These are phyloP conservation scores for Emergomyces pasteurianus DNA, from an alignment of 2,329 filamentous ascomycete genomes.

Conservation along the genomic window DNA sequence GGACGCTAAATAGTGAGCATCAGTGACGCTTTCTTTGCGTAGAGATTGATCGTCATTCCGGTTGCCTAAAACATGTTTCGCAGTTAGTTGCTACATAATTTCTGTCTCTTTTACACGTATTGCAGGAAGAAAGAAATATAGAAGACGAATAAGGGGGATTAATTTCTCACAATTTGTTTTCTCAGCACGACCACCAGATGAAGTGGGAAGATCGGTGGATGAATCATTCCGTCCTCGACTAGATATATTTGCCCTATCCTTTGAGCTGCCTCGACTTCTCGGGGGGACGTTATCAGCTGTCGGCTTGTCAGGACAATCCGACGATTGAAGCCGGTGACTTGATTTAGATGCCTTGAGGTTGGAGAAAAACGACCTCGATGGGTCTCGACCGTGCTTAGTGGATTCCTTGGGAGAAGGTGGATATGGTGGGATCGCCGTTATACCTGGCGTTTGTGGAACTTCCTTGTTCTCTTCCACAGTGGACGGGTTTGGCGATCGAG, in stretches of 20 bases:
- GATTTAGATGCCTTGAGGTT: constrained; percentile 36
- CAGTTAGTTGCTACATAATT: background rate
- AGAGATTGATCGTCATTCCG: constrained; percentile 8
- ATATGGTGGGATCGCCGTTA: constrained; percentile 35
- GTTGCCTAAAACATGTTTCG: constrained; percentile 3
- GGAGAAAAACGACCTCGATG: constrained; percentile 36
- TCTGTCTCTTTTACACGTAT: background rate
- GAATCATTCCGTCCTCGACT: constrained; percentile 27
- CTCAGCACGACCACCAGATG: constrained; percentile 18
- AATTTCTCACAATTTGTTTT: constrained; percentile 19
- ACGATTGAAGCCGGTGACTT: constrained; percentile 30
- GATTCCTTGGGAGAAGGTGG: constrained; percentile 32
- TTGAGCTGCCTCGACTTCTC: constrained; percentile 33
- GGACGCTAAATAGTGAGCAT: constrained; percentile 18
- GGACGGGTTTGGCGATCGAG: constrained; percentile 18
- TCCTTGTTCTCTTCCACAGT: constrained; percentile 12
- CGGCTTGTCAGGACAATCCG: constrained; percentile 27
- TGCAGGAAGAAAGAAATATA: background rate
- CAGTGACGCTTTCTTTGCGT: constrained; percentile 8
- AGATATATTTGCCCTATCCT: constrained; percentile 28
- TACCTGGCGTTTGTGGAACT: constrained; percentile 26
- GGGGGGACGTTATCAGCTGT: constrained; percentile 21
- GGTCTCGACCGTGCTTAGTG: constrained; percentile 31
- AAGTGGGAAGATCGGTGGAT: constrained; percentile 29
- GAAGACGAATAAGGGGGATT: background rate